Base-by-base conservation (phyloP, 306 rosid genomes). In the Prosopis cineraria region DNA sequence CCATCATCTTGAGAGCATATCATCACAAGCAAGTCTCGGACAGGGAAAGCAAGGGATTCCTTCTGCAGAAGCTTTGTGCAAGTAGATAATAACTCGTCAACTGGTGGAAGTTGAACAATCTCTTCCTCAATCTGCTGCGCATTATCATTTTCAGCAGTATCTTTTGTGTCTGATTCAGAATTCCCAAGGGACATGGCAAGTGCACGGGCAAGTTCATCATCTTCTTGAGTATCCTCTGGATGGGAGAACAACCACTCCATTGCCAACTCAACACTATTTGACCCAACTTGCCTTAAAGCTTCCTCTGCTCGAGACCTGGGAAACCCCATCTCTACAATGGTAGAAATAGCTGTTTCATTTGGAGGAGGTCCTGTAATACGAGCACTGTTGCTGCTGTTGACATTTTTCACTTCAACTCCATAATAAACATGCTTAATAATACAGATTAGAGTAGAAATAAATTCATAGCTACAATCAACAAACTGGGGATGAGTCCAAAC, bases 231-330 rank as follows among this genome's bases (percentile, higher is more conserved):
- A 12, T 96, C 99, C 85, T 96, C 99, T 25, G 91, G 97, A 79
- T 93, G 98, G 70, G 98, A 91, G 86, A 89, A 96, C 84, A 96
- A 74, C 99, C 99, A 96, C 81, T 96, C 99, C 99, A 93, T 93
- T 48, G 98, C 99, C 84, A 91, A 85, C 83, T 93, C 98, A 76
- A 96, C 99, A 80, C 98, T 96, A 78, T 93, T 96, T 76, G 99
- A 90, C 62, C 96, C 98, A 80, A 96, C 94, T 70, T 91, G 98
- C 80, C 99, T 91, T 74, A 96, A 80, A 81, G 98, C 98, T 77
- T 91, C 98, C 76, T 93, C 99, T 50, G 99, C 98, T 83, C 99
- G 88, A 64, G 90, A 67, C 88, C 99, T 90, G 50, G 99, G 81
- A 87, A 96, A 96, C 0, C 99, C 99, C 99, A 96, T 96, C 87